These are phyloP conservation scores for Gossypioides kirkii DNA, from an alignment of 345 rosid species.

Conservation along the genomic window DNA sequence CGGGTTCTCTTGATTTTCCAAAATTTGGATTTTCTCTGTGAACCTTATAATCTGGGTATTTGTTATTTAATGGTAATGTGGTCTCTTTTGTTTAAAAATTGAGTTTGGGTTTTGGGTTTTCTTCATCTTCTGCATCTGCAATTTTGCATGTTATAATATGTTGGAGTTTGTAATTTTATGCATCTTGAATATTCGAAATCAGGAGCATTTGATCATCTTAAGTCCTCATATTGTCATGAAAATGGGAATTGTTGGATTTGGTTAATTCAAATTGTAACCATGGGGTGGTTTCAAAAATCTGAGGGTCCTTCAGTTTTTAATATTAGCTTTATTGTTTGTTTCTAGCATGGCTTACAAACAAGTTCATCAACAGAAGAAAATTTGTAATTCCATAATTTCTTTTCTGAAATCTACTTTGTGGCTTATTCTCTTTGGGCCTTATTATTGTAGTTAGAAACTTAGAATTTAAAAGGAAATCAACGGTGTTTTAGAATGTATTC, in stretches of 20 bases:
- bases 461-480: neutral
- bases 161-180: neutral
- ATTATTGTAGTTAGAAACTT: neutral
- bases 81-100: neutral
- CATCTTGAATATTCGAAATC: no score
- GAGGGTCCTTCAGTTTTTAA: neutral
- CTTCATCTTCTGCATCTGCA: slow-evolving; percentile 5
- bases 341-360: neutral
- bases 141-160: neutral
- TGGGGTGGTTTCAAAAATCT: neutral
- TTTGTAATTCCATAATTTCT: neutral
- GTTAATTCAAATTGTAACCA: neutral
- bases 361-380: neutral
- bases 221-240: neutral
- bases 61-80: neutral
- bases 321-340: neutral
- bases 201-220: neutral
- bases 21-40: neutral
- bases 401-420: neutral
- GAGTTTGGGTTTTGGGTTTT: neutral
- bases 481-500: neutral
- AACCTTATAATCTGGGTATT: slow-evolving; percentile 7
- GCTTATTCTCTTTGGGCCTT: neutral
- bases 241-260: neutral
- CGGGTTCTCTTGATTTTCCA: slow-evolving; percentile 3